Base-by-base conservation (phyloP, 176 grass and related monocot genomes). In the Hordeum vulgare region DNA sequence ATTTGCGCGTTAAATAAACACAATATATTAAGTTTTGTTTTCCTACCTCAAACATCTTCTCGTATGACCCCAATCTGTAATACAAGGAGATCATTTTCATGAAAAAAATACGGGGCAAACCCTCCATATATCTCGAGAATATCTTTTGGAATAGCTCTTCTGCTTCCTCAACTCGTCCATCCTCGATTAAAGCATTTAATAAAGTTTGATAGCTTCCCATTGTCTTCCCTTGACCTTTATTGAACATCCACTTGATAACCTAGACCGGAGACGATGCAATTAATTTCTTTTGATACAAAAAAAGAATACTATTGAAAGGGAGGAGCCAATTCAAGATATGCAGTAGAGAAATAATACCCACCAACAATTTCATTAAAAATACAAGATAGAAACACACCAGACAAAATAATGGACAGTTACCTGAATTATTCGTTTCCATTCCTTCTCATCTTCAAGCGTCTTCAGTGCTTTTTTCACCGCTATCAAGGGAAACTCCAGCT, bases 191-290 rank as follows among this genome's bases (percentile, higher is more conserved):
- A 85, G 96, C 91, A 94, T 87, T 96, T 86, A 99, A 91, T 65
- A 99, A 89, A 80, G 89, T 89, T 70, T 86, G 89, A 85, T 99
- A 92, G 79, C 87, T 99, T 49, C 96, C 96, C 89, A 99, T 94
- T 54, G 96, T 99, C 83, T 93, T 99, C 81, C 96, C 96, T 85
- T 99, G 96, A 84, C 96, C 96, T 90, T 99, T 99, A 77, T 90
- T 94, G 72, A 99, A 88, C 96, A 99, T 96, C 96, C 96, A 99
- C 68, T 99, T 99, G 42, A 95, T 90, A 70, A 99, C 91, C 96
- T 99, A 86, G 21, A 84, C 27, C 31, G 61, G 49, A 80, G 61
- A 77, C 36, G 25, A 24, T 23, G 34, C 12, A 64, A 49, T 86
- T 78, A 90, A 11, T 64, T 10, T 72, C 5, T 17, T 56, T n/a